Evolutionary conservation across 129 eudicot genomes (phyloP).

Genomic region (Centella asiatica): DNA sequence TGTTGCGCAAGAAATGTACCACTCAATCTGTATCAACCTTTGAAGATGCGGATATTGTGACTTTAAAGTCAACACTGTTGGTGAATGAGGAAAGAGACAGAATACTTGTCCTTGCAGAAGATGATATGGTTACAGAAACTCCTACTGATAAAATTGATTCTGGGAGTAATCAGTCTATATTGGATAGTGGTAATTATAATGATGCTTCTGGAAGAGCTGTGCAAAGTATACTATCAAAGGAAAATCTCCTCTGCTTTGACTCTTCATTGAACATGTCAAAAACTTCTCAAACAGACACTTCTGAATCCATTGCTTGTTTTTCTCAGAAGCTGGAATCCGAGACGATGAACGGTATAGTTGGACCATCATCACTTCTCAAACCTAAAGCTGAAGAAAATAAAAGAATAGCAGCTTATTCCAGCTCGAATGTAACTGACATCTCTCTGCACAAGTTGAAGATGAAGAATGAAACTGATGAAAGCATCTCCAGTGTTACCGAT

Average conservation of each 20-base stretch:
- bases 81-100: slow-evolving; percentile 23
- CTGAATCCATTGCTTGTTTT: slow-evolving; percentile 15
- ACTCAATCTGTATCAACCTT: slow-evolving; percentile 20
- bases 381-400: slow-evolving; percentile 25
- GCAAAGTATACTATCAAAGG: slow-evolving; percentile 2
- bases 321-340: slow-evolving; percentile 26
- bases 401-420: slow-evolving; percentile 15
- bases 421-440: slow-evolving; percentile 1
- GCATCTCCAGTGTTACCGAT: slow-evolving; percentile 15
- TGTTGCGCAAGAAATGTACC: slow-evolving; percentile 14
- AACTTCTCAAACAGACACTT: slow-evolving; percentile 17
- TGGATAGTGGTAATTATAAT: slow-evolving; percentile 20
- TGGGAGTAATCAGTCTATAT: slow-evolving; percentile 17
- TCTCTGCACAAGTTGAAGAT: slow-evolving; percentile 25
- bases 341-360: slow-evolving; percentile 14
- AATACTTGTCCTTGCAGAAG: slow-evolving; percentile 67
- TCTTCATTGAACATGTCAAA: slow-evolving; percentile 11
- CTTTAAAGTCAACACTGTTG: slow-evolving; percentile 25
- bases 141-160: slow-evolving; percentile 18
- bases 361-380: slow-evolving; percentile 20
- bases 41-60: slow-evolving; percentile 26
- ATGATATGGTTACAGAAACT: slow-evolving; percentile 46
- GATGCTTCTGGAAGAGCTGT: slow-evolving; percentile 11
- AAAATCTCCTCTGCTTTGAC: not conserved
- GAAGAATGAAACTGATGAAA: slow-evolving; percentile 21